Evolutionary conservation across 345 rosid species (phyloP), one percentile per base, ranked within the genome.

Genomic region (Microthlaspi erraticum): DNA sequence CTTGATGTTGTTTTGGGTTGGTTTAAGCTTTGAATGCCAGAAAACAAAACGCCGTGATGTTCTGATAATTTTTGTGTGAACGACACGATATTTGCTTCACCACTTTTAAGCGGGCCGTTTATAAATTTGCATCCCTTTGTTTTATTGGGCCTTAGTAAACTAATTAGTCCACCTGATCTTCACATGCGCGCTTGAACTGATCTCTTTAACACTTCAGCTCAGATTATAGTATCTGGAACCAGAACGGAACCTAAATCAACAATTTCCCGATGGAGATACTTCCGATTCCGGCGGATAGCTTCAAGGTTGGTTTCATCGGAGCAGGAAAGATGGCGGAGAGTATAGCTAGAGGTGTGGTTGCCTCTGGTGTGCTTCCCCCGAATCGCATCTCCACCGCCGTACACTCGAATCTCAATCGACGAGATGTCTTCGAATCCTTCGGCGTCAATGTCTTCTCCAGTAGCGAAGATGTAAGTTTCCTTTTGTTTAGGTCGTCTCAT

Each of bases 291-390:
- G 10, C 54, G 43, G 91, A 86, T 12, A 79, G 81, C 17, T 90
- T 72, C 77, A 82, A 69, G 71, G 67, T 91, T 1, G 98, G 96
- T 11, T 87, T 93, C 74, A 73, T 93, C 12, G 96, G 97, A 68
- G 94, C 97, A 0, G 97, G 98, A 10, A 93, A 91, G 68, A 83
- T 93, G 92, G 98, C 98, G 1, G 93, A 93, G 88, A 84, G 90
- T 77, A 93, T 93, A 11, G 96, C 92, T 11, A 85, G 83, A 77
- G 98, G 98, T 19, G 83, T 88, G 31, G 91, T 82, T 19, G 79
- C 79, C 53, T 85, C 97, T 2, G 97, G 94, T 54, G 19, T 85
- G 46, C 68, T 93, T 60, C 97, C 92, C 14, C 79, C 94, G 18
- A 63, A 86, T 54, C 88, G 89, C 72, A 91, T 93, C 58, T 75